Evolutionary conservation across 352 stramenopile species (phyloP), one percentile per base, ranked within the genome.

Genomic region (Pythium insidiosum): DNA sequence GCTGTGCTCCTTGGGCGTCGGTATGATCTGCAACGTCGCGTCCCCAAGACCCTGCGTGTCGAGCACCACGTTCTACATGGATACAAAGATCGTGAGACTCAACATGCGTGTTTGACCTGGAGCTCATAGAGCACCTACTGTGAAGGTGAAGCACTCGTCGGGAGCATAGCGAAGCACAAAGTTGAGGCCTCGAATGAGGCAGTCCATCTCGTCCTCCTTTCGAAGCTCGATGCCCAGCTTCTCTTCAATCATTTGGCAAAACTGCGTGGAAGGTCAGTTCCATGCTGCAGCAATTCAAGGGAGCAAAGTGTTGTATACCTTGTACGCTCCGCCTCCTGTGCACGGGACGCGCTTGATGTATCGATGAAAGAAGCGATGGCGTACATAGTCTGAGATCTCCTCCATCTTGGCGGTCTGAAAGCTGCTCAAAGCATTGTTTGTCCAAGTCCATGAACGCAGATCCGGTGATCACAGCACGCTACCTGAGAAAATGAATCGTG

Each of bases 101-200:
- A 13, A 26, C 6, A 26, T 13, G 6, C 20, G 3, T 24, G n/a
- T n/a, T n/a, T n/a, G n/a, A n/a, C n/a, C n/a, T n/a, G n/a, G n/a
- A n/a, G n/a, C n/a, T n/a, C n/a, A 22, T 3, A 3, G 21, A 6
- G 23, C 19, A 35, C 33, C 3, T 19, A 89, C 83, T 53, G 88
- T 86, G 69, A 96, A 98, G 3, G 94, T 98, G 53, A 97, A 98
- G 66, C 93, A 98, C 68, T 98, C 94, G 51, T 96, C 84, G 0
- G 84, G 69, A 3, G 95, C 86, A 47, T 97, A 84, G 11, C 72
- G 77, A 38, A 98, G 65, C 13, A 97, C 82, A 57, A 98, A 99
- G 68, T 97, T 91, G 58, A 99, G 95, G n/a, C 96, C 96, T 24
- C 81, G 71, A 49, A 99, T 94, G 30, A 99, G 70, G 56, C 84